Percentiles rank a stretch among this genome's conserved stretches.
phyloP scores from a whole-genome alignment of 2,329 filamentous ascomycete species.

The Malbranchea zuffiana region DNA sequence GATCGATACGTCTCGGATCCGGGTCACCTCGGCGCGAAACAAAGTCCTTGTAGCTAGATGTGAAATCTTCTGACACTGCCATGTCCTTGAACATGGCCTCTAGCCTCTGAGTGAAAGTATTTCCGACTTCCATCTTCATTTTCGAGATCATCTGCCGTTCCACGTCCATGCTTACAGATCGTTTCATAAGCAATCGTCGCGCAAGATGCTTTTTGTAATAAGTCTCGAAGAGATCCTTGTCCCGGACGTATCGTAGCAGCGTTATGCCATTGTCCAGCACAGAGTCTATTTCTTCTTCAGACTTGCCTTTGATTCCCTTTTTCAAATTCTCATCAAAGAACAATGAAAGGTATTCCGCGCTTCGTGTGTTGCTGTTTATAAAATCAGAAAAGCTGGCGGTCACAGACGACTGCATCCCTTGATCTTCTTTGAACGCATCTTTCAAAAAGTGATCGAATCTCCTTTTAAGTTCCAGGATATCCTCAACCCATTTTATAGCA shows the following conservation, averaged over 20 bases:
- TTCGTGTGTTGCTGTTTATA: slow-evolving; percentile 78
- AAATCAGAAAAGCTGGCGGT: slow-evolving; percentile 84
- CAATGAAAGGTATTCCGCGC: slow-evolving; percentile 84
- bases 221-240: slow-evolving; percentile 89
- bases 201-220: slow-evolving; percentile 98
- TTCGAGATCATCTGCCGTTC: slow-evolving; percentile 92
- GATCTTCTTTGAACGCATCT: slow-evolving; percentile 61
- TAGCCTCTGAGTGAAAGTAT: slow-evolving; percentile 82
- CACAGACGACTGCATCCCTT: slow-evolving; percentile 67
- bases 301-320: slow-evolving; percentile 85
- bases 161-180: slow-evolving; percentile 80
- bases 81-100: slow-evolving; percentile 99
- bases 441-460: slow-evolving; percentile 77
- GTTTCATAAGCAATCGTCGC: slow-evolving; percentile 73
- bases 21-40: slow-evolving; percentile 48
- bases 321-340: slow-evolving; percentile 97
- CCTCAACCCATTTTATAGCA: slow-evolving; percentile 90
- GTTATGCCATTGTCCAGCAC: slow-evolving; percentile 83
- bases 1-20: slow-evolving; percentile 57
- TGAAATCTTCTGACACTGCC: slow-evolving; percentile 74
- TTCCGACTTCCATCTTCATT: slow-evolving; percentile 95
- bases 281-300: slow-evolving; percentile 71
- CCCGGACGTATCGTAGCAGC: slow-evolving; percentile 74
- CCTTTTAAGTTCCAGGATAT: slow-evolving; percentile 72
- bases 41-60: slow-evolving; percentile 62